Evolutionary conservation across 2,329 filamentous ascomycete species (phyloP).

Genomic region (Alternaria triticina): DNA sequence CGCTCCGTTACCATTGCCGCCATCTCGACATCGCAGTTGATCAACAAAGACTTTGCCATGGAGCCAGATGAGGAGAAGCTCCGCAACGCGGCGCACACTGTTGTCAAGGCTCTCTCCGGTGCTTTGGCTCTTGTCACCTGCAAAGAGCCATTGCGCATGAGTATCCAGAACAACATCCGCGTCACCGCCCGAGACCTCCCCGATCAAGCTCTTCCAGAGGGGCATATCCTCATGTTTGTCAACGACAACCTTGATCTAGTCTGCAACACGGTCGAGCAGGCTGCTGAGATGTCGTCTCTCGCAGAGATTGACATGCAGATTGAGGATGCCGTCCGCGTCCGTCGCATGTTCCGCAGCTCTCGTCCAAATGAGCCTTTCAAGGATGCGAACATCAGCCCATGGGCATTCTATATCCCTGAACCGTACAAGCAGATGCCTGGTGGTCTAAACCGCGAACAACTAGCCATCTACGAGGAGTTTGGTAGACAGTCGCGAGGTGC

Average conservation of each 20-base stretch:
- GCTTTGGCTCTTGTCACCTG: slow-evolving; percentile 96
- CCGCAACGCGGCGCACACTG: slow-evolving; percentile 84
- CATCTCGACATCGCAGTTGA: slow-evolving; percentile 93
- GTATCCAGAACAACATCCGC: slow-evolving; percentile 98
- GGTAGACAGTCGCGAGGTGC: slow-evolving; percentile 79
- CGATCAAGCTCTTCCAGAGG: slow-evolving; percentile 82
- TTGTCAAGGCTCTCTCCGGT: slow-evolving; percentile 93
- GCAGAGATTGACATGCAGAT: slow-evolving; percentile 96
- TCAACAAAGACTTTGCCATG: slow-evolving; percentile 94
- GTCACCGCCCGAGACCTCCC: slow-evolving; percentile 71
- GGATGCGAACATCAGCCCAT: slow-evolving; percentile 81
- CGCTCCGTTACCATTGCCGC: slow-evolving; percentile 97
- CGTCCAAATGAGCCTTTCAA: slow-evolving; percentile 85
- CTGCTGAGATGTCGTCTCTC: slow-evolving; percentile 89
- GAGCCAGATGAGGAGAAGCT: slow-evolving; percentile 89
- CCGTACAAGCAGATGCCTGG: slow-evolving; percentile 86
- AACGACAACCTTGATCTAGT: slow-evolving; percentile 96
- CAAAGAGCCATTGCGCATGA: slow-evolving; percentile 94
- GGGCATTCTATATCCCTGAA: slow-evolving; percentile 92
- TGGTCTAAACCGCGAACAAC: slow-evolving; percentile 87
- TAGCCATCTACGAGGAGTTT: slow-evolving; percentile 97
- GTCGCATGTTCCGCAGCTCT: slow-evolving; percentile 75
- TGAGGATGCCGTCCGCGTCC: slow-evolving; percentile 76
- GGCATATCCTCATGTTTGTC: slow-evolving; percentile 96
- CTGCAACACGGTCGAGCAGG: slow-evolving; percentile 92